A percentile compares a stretch with the other conserved stretches of the same genome.
Conservation (phyloP, 2,329 filamentous ascomycete species). For the Didymella pomorum region DNA sequence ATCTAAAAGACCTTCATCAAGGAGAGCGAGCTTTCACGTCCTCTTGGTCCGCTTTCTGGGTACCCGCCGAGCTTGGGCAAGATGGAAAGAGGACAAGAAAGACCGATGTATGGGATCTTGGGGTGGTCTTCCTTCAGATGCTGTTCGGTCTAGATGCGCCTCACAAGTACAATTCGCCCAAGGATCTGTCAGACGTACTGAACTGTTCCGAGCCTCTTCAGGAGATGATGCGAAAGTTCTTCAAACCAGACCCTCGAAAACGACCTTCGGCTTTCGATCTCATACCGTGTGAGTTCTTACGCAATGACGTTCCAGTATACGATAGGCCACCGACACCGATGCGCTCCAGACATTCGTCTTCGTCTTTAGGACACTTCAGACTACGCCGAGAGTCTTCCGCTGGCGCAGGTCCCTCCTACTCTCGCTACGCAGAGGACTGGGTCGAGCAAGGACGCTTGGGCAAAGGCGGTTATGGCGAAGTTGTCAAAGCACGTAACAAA, state of each 20-base stretch:
- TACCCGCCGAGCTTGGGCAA: slow-evolving; percentile 77
- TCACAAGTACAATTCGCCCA: slow-evolving; percentile 80
- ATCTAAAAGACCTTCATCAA: slow-evolving; percentile 63
- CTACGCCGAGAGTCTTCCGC: slow-evolving; percentile 49
- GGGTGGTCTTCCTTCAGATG: slow-evolving; percentile 92
- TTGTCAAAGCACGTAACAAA: slow-evolving; percentile 94
- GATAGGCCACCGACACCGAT: slow-evolving; percentile 44
- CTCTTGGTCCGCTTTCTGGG: slow-evolving; percentile 81
- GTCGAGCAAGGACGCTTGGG: slow-evolving; percentile 88
- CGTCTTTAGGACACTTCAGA: slow-evolving; percentile 43
- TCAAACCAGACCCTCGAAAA: slow-evolving; percentile 84
- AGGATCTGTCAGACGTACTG: slow-evolving; percentile 73
- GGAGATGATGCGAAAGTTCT: slow-evolving; percentile 83
- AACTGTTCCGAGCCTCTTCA: slow-evolving; percentile 77
- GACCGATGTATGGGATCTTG: slow-evolving; percentile 94
- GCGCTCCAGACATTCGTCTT: slow-evolving; percentile 49
- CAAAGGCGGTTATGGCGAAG: slow-evolving; percentile 94
- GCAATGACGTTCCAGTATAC: slow-evolving; percentile 58
- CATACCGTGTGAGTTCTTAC: slow-evolving; percentile 64
- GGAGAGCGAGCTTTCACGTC: slow-evolving; percentile 63
- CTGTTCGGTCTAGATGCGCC: slow-evolving; percentile 82
- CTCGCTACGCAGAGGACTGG: slow-evolving; percentile 88
- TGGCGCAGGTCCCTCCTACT: slow-evolving; percentile 57
- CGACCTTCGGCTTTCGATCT: slow-evolving; percentile 82
- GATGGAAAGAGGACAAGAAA: slow-evolving; percentile 69